Evolutionary conservation across 176 grass and related monocot genomes (phyloP).

Genomic region (Aegilops sharonensis): DNA sequence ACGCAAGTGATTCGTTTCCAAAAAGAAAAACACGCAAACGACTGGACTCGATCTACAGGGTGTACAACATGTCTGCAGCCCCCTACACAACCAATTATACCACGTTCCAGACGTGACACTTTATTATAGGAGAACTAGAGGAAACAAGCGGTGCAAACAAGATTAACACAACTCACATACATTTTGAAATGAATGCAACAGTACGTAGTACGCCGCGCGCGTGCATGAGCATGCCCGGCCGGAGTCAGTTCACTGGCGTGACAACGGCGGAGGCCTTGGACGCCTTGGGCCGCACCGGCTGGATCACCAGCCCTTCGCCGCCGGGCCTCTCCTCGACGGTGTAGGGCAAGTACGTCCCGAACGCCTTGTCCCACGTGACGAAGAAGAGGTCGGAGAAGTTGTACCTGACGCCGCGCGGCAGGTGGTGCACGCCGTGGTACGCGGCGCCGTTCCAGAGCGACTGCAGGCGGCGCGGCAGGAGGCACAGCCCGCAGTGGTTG

Average conservation of each 20-base stretch:
- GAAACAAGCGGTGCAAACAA: neutral
- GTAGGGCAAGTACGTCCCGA: conserved; percentile 4
- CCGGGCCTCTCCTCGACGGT: neutral
- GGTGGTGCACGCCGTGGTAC: conserved; percentile 4
- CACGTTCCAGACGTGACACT: neutral
- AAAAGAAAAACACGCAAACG: neutral
- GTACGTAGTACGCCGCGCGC: neutral
- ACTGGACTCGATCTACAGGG: neutral
- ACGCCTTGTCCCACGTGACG: neutral
- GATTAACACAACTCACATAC: neutral
- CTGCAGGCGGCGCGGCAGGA: neutral
- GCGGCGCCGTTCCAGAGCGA: conserved; percentile 1
- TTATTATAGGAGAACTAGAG: neutral
- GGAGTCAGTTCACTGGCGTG: neutral
- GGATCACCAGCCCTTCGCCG: neutral
- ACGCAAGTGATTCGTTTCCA: neutral
- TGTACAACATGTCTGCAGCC: neutral
- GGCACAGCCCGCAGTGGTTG: neutral
- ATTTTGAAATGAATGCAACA: neutral
- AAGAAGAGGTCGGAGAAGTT: conserved; percentile 24
- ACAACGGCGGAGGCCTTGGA: neutral
- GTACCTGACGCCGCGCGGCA: conserved; percentile 8
- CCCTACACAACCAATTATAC: neutral
- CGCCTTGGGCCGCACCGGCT: neutral
- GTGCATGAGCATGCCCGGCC: neutral